These are phyloP conservation scores for Penicillium sumatraense DNA, from an alignment of 2,329 filamentous ascomycete genomes.

Conservation along the genomic window DNA sequence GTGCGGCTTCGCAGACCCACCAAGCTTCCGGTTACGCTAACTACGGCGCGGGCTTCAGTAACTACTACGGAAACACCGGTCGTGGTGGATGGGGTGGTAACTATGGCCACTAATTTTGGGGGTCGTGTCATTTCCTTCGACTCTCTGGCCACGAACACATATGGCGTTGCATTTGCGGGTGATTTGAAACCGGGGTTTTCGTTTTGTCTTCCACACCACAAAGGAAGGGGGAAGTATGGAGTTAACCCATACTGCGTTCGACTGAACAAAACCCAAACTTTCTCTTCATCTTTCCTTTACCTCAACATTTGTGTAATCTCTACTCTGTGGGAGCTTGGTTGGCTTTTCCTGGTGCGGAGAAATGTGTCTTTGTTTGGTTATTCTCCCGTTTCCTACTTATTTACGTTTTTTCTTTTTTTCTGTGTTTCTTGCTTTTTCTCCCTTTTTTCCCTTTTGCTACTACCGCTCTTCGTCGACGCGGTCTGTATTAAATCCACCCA, in stretches of 20 bases:
- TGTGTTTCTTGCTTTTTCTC: constrained; percentile 24
- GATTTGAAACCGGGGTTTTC: constrained; percentile 25
- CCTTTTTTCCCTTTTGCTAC: constrained; percentile 32
- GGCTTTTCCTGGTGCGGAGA: constrained; percentile 32
- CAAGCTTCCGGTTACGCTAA: constrained; percentile 48
- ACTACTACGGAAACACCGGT: constrained; percentile 50
- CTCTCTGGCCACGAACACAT: constrained; percentile 31
- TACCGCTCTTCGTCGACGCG: constrained; percentile 28
- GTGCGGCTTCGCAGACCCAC: constrained; percentile 43
- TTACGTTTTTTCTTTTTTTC: constrained; percentile 17
- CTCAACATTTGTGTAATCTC: constrained; percentile 46
- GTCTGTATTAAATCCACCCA: constrained; percentile 42
- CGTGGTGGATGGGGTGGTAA: constrained; percentile 53
- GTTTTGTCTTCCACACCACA: constrained; percentile 17
- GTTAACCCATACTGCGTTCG: constrained; percentile 13
- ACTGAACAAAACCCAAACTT: constrained; percentile 23
- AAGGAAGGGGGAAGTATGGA: constrained; percentile 7
- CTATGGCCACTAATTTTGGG: constrained; percentile 48
- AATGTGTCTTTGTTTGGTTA: constrained; percentile 18
- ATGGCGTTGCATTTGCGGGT: constrained; percentile 34
- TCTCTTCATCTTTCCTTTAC: constrained; percentile 31
- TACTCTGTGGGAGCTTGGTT: constrained; percentile 45
- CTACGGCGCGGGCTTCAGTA: constrained; percentile 48
- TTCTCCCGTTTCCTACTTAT: constrained; percentile 15
- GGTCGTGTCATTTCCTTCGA: constrained; percentile 21